Percentiles rank a stretch among this genome's conserved stretches.
These are phyloP conservation scores for Cryptosporidium baileyi DNA, from an alignment of 169 alveolate genomes.

Conservation along the genomic window DNA sequence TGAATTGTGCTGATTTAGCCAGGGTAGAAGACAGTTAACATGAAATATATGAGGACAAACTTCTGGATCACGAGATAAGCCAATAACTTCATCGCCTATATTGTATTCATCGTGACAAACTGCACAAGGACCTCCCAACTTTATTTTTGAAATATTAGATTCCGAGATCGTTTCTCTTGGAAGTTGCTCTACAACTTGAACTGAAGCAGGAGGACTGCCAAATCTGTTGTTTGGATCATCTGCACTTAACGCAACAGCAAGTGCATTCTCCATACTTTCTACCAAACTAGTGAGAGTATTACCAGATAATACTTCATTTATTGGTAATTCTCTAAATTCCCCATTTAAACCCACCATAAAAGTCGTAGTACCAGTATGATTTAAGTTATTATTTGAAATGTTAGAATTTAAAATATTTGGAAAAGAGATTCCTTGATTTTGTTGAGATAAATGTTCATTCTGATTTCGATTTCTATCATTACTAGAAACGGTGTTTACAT, in stretches of 20 bases:
- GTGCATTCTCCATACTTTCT: constrained; percentile 81
- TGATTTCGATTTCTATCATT: neutral
- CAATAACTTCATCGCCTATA: constrained; percentile 76
- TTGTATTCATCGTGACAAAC: constrained; percentile 83
- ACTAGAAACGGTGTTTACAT: neutral
- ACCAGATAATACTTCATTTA: constrained; percentile 29
- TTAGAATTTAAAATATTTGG: neutral
- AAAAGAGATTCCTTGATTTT: neutral
- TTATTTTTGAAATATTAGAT: constrained; percentile 58
- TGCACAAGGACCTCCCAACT: constrained; percentile 79
- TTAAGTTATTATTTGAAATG: neutral
- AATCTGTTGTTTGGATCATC: constrained; percentile 83
- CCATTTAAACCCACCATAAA: constrained; percentile 55
- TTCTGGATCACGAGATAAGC: constrained; percentile 76
- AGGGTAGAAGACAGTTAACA: constrained; percentile 91
- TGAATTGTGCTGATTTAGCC: constrained; percentile 92
- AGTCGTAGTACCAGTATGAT: neutral
- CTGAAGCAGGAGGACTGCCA: constrained; percentile 86
- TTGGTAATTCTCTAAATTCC: constrained; percentile 55
- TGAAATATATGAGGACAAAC: constrained; percentile 92
- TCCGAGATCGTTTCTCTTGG: constrained; percentile 75
- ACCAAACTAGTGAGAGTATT: constrained; percentile 33
- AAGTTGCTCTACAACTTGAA: constrained; percentile 75
- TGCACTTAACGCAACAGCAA: constrained; percentile 74
- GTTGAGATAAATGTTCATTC: neutral